These are phyloP conservation scores for Penicillium aurantiogriseum DNA, from an alignment of 2,329 filamentous ascomycete species.

Conservation along the genomic window DNA sequence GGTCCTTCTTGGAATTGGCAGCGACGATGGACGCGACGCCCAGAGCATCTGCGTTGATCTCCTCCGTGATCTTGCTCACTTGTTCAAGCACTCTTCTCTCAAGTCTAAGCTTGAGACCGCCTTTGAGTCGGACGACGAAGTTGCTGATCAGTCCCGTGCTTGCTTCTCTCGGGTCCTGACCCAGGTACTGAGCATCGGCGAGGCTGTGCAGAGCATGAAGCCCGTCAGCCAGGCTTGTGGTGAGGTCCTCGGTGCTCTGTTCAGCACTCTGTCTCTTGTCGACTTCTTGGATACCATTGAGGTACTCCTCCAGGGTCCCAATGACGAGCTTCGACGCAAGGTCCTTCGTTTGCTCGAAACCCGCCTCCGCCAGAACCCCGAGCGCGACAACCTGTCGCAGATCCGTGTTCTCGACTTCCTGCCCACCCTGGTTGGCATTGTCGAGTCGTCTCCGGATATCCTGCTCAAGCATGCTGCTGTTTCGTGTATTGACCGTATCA, in stretches of 20 bases:
- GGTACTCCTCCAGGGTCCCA: conserved; percentile 71
- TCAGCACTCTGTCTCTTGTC: conserved; percentile 78
- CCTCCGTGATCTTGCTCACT: conserved; percentile 41
- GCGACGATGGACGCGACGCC: conserved; percentile 48
- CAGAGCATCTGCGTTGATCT: conserved; percentile 44
- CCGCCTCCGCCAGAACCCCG: conserved; percentile 71
- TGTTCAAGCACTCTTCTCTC: conserved; percentile 43
- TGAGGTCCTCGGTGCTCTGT: conserved; percentile 72
- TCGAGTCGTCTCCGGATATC: conserved; percentile 69
- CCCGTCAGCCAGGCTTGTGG: conserved; percentile 50
- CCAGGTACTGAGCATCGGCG: conserved; percentile 64
- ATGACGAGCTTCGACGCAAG: conserved; percentile 73
- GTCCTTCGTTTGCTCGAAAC: conserved; percentile 77
- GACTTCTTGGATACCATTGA: conserved; percentile 90
- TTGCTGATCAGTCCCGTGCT: conserved; percentile 65
- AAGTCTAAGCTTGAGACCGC: conserved; percentile 40
- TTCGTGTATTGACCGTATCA: conserved; percentile 85
- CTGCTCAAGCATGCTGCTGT: conserved; percentile 82
- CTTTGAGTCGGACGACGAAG: conserved; percentile 41
- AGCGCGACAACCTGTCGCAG: conserved; percentile 66
- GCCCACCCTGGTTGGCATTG: conserved; percentile 72
- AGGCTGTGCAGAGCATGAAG: conserved; percentile 44
- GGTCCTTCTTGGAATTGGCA: conserved; percentile 63
- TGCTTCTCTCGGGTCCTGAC: conserved; percentile 69
- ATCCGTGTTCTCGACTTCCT: conserved; percentile 74